Percentiles rank a stretch among this genome's conserved stretches.
These are phyloP conservation scores for Miamiensis avidus DNA, from an alignment of 169 alveolate genomes.

Conservation along the genomic window DNA sequence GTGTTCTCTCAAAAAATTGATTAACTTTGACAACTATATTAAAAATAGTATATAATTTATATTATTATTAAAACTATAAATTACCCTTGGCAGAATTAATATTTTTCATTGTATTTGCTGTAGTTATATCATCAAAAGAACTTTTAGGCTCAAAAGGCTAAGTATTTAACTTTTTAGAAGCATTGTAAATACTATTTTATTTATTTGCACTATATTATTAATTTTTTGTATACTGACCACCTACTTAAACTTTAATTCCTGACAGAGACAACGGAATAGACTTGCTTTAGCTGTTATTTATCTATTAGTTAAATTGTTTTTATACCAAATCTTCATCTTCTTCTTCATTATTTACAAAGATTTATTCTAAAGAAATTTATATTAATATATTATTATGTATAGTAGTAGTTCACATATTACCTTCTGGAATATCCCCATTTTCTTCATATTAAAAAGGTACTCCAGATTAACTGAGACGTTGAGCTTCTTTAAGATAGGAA, in stretches of 20 bases:
- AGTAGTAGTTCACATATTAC: not conserved
- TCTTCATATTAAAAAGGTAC: not conserved
- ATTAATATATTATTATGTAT: no score
- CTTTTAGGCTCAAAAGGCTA: no score
- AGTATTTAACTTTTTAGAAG: no score
- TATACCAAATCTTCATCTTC: not conserved
- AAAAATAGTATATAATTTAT: no score
- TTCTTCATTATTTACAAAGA: not conserved
- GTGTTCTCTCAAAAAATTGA: not conserved
- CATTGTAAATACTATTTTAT: not conserved
- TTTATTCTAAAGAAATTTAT: not conserved
- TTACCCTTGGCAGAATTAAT: no score
- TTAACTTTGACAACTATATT: not conserved
- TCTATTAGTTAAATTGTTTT: no score
- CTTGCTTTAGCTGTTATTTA: no score
- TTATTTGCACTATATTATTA: no score
- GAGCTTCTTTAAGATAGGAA: not conserved
- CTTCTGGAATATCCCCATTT: not conserved
- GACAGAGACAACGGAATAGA: no score
- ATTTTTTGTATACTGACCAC: not conserved
- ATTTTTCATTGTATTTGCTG: not conserved
- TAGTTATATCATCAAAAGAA: no score
- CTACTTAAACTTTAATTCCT: no score
- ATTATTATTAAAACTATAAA: no score
- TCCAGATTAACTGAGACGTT: not conserved